phyloP scores from a whole-genome alignment of 306 rosid genomes.

The Lupinus albus region DNA sequence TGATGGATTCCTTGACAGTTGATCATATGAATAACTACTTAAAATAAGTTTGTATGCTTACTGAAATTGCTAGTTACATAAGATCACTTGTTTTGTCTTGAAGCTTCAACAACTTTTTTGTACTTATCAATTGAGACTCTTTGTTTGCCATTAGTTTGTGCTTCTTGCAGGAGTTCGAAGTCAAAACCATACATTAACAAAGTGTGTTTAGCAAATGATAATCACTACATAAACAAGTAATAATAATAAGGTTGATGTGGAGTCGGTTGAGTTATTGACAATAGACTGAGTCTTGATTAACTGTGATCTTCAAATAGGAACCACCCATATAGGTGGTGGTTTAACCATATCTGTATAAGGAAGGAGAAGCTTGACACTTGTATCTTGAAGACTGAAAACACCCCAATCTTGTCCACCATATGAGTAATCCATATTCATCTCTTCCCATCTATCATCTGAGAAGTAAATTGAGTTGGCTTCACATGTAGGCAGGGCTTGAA shows the following conservation, averaged over 20 bases:
- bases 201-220: neutral
- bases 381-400: slow-evolving; percentile 23
- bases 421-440: slow-evolving; percentile 13
- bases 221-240: neutral
- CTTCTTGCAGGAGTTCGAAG: neutral
- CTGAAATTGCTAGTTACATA: slow-evolving; percentile 4
- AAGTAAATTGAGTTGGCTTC: slow-evolving; percentile 32
- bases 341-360: neutral
- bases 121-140: neutral
- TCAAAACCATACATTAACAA: slow-evolving; percentile 1
- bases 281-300: no score
- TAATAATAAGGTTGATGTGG: neutral
- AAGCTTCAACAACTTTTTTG: neutral
- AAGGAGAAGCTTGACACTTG: neutral
- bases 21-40: slow-evolving; percentile 15
- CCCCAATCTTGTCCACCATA: slow-evolving; percentile 30
- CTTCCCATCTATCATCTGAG: slow-evolving; percentile 25
- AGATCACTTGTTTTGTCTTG: neutral
- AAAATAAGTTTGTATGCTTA: neutral
- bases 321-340: slow-evolving; percentile 26
- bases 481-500: neutral
- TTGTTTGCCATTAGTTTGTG: neutral
- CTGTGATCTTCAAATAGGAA: slow-evolving; percentile 1
- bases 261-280: no score
- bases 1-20: slow-evolving; percentile 8